phyloP scores from a whole-genome alignment of 2,329 filamentous ascomycete genomes.

The Sporothrix phasma region DNA sequence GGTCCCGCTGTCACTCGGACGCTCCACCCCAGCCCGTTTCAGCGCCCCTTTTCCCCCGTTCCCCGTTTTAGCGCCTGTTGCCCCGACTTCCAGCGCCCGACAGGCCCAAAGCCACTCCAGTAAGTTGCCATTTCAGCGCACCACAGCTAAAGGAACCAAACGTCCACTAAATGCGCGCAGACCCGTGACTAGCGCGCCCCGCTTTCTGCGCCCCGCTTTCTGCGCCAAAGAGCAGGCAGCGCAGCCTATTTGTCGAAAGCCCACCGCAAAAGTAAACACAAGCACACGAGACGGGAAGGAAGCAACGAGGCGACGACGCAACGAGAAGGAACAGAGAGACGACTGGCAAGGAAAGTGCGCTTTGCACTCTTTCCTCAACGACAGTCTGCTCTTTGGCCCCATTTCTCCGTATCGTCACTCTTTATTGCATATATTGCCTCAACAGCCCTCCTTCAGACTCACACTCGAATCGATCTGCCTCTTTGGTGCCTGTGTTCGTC shows the following conservation, averaged over 20 bases:
- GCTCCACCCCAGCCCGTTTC: conserved; percentile 3
- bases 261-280: conserved; percentile 13
- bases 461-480: neutral
- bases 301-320: neutral
- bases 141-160: neutral
- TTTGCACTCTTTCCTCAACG: neutral
- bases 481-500: neutral
- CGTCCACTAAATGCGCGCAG: neutral
- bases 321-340: neutral
- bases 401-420: neutral
- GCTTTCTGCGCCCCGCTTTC: neutral
- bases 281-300: conserved; percentile 4
- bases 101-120: neutral
- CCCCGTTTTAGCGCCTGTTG: neutral
- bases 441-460: neutral
- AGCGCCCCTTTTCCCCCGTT: neutral
- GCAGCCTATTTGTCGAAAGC: neutral
- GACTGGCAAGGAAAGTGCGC: neutral
- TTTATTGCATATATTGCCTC: neutral
- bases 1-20: neutral
- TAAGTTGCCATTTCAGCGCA: too few relatives aligned
- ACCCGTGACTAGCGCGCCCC: conserved; percentile 6
- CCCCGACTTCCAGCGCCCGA: neutral
- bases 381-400: neutral
- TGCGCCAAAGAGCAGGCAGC: neutral